A percentile compares a stretch with the other conserved stretches of the same genome.
phyloP scores from a whole-genome alignment of 2,329 filamentous ascomycete species.

The Sporothrix luriei region DNA sequence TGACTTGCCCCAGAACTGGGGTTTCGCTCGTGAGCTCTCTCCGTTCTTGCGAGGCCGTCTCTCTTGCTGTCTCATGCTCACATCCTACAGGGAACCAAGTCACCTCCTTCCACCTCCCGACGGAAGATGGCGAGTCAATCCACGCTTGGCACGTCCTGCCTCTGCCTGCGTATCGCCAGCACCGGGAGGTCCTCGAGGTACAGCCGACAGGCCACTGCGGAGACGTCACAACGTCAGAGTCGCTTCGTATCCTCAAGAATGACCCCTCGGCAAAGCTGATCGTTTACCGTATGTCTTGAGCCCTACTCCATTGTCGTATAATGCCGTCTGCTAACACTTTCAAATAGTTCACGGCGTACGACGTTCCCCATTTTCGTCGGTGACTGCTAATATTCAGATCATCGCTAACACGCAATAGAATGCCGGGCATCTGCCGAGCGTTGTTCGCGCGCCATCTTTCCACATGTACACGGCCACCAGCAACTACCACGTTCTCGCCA shows the following conservation, averaged over 20 bases:
- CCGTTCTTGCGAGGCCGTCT: not conserved
- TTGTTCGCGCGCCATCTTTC: constrained; percentile 74
- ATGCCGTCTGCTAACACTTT: constrained; percentile 31
- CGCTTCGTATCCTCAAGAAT: constrained; percentile 63
- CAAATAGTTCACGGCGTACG: constrained; percentile 65
- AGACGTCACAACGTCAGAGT: constrained; percentile 59
- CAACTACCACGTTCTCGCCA: constrained; percentile 77
- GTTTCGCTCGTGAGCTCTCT: constrained; percentile 70
- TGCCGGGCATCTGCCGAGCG: constrained; percentile 81
- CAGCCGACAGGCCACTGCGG: constrained; percentile 54
- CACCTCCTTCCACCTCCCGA: constrained; percentile 77
- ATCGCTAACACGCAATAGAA: constrained; percentile 56
- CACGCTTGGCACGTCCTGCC: constrained; percentile 93
- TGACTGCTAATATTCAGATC: no score
- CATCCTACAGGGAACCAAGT: constrained; percentile 72
- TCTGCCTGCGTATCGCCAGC: constrained; percentile 70
- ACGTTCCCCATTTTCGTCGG: not conserved
- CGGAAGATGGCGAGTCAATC: constrained; percentile 73
- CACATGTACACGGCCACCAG: constrained; percentile 74
- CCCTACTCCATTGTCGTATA: not conserved
- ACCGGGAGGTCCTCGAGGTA: constrained; percentile 64
- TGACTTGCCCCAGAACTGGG: constrained; percentile 77
- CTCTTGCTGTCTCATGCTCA: not conserved
- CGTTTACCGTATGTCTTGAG: constrained; percentile 58
- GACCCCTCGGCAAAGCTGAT: constrained; percentile 66